Evolutionary conservation across 2,329 filamentous ascomycete species (phyloP).

Genomic region (Sporothrix brasiliensis): DNA sequence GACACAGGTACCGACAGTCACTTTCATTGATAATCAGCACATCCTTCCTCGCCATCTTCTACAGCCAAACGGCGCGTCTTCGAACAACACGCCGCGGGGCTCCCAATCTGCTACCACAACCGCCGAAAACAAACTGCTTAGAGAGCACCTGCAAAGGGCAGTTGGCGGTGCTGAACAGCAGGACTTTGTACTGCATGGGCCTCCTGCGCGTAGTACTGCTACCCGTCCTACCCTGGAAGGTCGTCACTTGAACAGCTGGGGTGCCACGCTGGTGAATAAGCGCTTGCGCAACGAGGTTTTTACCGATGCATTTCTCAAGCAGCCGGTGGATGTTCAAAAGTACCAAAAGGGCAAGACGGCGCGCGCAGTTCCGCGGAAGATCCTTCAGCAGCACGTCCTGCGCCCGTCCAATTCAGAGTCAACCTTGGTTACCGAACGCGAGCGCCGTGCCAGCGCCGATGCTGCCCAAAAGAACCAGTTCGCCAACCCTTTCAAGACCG

Average conservation of each 20-base stretch:
- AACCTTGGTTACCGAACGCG: slow-evolving; percentile 39
- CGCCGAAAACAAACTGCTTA: slow-evolving; percentile 3
- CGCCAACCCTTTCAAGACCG: background rate
- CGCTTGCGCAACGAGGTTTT: slow-evolving; percentile 87
- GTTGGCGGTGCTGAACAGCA: slow-evolving; percentile 18
- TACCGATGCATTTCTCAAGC: slow-evolving; percentile 85
- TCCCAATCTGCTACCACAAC: slow-evolving; percentile 25
- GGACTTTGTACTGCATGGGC: background rate
- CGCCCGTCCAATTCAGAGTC: slow-evolving; percentile 53
- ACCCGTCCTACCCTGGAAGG: slow-evolving; percentile 54
- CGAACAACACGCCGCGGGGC: slow-evolving; percentile 32
- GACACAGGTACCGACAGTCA: slow-evolving; percentile 80
- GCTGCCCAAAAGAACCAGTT: background rate
- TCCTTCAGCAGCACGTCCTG: slow-evolving; percentile 49
- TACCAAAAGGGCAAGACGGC: slow-evolving; percentile 69
- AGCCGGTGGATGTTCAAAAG: slow-evolving; percentile 77
- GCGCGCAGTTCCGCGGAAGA: slow-evolving; percentile 62
- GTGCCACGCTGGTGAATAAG: slow-evolving; percentile 88
- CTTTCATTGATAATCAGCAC: slow-evolving; percentile 91
- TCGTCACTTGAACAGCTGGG: slow-evolving; percentile 72
- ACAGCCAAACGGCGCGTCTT: slow-evolving; percentile 53
- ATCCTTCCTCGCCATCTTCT: slow-evolving; percentile 87
- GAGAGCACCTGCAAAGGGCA: slow-evolving; percentile 19
- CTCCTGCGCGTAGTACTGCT: background rate
- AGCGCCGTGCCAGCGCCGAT: slow-evolving; percentile 25